These are phyloP conservation scores for Trichoderma cornu-damae DNA, from an alignment of 2,329 filamentous ascomycete genomes.

Conservation along the genomic window DNA sequence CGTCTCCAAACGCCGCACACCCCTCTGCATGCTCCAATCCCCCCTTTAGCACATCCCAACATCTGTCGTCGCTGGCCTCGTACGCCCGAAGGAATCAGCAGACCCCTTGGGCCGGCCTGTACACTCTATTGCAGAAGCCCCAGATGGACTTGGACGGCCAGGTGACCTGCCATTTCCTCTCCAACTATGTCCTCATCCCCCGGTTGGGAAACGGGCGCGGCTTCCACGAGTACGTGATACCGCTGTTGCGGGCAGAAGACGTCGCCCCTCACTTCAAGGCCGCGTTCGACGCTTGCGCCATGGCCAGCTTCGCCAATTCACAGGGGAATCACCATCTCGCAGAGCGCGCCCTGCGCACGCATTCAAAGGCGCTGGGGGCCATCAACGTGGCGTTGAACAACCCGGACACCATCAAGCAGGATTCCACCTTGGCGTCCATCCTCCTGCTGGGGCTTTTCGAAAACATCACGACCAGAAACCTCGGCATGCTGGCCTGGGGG, in stretches of 20 bases:
- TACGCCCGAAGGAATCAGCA: slow-evolving; percentile 9
- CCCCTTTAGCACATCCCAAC: neutral
- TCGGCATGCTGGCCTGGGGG: slow-evolving; percentile 55
- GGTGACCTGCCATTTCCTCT: slow-evolving; percentile 55
- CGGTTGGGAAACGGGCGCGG: slow-evolving; percentile 47
- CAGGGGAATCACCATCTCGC: slow-evolving; percentile 32
- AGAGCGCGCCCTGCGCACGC: slow-evolving; percentile 44
- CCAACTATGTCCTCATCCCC: slow-evolving; percentile 56
- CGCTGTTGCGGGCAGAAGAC: slow-evolving; percentile 45
- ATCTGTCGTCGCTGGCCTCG: neutral
- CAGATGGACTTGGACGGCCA: slow-evolving; percentile 48
- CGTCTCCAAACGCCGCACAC: slow-evolving; percentile 8
- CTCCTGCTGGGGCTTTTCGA: slow-evolving; percentile 58
- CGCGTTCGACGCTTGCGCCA: slow-evolving; percentile 55
- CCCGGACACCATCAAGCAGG: slow-evolving; percentile 45
- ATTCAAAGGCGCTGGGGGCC: slow-evolving; percentile 49
- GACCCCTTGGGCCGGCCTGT: slow-evolving; percentile 19
- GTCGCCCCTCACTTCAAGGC: slow-evolving; percentile 46
- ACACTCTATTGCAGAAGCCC: slow-evolving; percentile 31
- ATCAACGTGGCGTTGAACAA: slow-evolving; percentile 51
- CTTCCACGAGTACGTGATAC: slow-evolving; percentile 55
- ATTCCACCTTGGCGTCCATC: slow-evolving; percentile 55
- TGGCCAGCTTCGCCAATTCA: slow-evolving; percentile 51
- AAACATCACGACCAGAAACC: slow-evolving; percentile 51
- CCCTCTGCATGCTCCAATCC: slow-evolving; percentile 21